phyloP scores from a whole-genome alignment of 306 rosid genomes.

The Sicyos baderoa region DNA sequence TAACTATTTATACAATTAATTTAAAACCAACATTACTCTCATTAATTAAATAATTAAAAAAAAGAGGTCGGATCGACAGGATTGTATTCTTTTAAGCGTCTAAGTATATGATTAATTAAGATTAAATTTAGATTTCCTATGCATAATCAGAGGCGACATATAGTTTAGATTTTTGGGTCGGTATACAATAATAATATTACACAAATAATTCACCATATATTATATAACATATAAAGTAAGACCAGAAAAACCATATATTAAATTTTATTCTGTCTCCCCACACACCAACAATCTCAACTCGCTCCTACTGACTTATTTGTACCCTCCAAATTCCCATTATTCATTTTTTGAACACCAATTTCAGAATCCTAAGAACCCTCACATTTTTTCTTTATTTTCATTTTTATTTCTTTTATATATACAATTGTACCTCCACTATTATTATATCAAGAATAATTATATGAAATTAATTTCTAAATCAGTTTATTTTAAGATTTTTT shows the following conservation, averaged over 20 bases:
- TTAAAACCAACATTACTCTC: background rate
- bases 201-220: background rate
- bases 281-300: conserved; percentile 6
- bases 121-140: background rate
- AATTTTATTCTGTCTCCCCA: conserved; percentile 3
- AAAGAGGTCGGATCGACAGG: background rate
- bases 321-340: background rate
- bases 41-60: background rate
- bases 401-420: too few species aligned
- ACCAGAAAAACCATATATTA: background rate
- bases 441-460: too few species aligned
- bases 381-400: too few species aligned
- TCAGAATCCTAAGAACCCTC: conserved; percentile 4
- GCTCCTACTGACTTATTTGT: background rate
- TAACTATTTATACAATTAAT: too few species aligned
- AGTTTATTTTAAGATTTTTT: too few species aligned
- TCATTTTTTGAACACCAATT: background rate
- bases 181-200: background rate
- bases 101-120: background rate
- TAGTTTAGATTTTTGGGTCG: background rate
- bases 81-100: background rate
- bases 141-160: background rate
- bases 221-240: background rate
- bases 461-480: too few species aligned
- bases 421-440: too few species aligned